Base-by-base conservation (phyloP, 1,284 basidiomycete species). In the Mycosarcoma maydis region DNA sequence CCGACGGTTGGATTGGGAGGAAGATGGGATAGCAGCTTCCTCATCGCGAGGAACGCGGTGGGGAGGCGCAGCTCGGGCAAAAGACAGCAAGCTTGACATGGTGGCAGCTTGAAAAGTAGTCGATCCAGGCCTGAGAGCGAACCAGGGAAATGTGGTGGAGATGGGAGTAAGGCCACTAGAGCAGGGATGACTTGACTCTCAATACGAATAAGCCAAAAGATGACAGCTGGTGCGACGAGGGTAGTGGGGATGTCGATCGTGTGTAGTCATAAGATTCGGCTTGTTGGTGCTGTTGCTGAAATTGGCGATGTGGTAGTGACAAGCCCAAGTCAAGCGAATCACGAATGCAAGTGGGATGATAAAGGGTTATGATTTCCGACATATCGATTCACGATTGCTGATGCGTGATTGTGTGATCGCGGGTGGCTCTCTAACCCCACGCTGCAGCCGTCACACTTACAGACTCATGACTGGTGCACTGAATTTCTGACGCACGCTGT, bases 31-130 rank as follows among this genome's bases (percentile, higher is more conserved):
- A 23, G 40, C 43, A 20, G 53, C 52, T 44, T 67, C 57, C 34
- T 56, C 52, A 26, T 67, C 64, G 38, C 32, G 50, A 33, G 36
- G 33, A 0, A 34, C 41, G n/a, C 54, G 54, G 20, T 54, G 54
- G 7, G 38, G 29, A 22, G 59, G 52, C 19, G 52, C 52, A 22
- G 59, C 52, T 5, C 59, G 51, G 19, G 46, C 42, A 38, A 56
- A 56, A 20, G 61, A 56, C 19, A 65, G 50, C 36, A 65, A 20
- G n/a, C 34, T 65, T 11, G 61, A 56, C 61, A 65, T 7, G 50
- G 44, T 11, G 14, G 29, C 17, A 9, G 11, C 13, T 34, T 10
- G 3, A 16, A 2, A n/a, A n/a, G 33, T 34, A 34, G n/a, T n/a
- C n/a, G n/a, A n/a, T n/a, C n/a, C n/a, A n/a, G n/a, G n/a, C n/a